A percentile compares a stretch with the other conserved stretches of the same genome.
These are phyloP conservation scores for Cyberlindnera japonica DNA, from an alignment of 805 yeast species.

Conservation along the genomic window DNA sequence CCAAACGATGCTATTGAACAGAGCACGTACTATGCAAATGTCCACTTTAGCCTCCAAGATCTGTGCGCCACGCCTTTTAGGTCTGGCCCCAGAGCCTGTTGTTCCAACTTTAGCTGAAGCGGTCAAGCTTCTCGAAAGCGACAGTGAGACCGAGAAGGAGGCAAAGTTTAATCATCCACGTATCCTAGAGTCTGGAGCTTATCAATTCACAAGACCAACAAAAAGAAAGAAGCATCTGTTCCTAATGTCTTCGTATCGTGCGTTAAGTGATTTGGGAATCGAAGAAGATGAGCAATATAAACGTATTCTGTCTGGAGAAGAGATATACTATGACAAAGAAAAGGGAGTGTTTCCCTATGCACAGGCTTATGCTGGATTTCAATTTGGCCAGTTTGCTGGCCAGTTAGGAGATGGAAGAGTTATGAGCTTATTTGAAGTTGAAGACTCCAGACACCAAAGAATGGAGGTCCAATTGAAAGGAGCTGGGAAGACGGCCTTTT, in stretches of 20 bases:
- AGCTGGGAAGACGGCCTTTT: conserved; percentile 85
- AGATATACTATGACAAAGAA: conserved; percentile 35
- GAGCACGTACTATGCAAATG: background rate
- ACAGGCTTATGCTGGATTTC: conserved; percentile 93
- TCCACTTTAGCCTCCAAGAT: conserved; percentile 3
- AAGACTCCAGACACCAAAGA: conserved; percentile 39
- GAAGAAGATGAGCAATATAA: conserved; percentile 43
- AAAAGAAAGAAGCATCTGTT: conserved; percentile 48
- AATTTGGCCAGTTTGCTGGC: conserved; percentile 95
- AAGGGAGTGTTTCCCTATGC: conserved; percentile 67
- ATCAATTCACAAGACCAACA: conserved; percentile 71
- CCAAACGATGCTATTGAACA: background rate
- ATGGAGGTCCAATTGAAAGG: conserved; percentile 83
- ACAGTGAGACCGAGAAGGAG: conserved; percentile 16
- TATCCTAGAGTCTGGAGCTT: conserved; percentile 56
- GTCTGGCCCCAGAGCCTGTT: conserved; percentile 27
- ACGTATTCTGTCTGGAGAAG: conserved; percentile 59
- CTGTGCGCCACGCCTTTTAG: conserved; percentile 15
- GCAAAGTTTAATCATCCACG: conserved; percentile 48
- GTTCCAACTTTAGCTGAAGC: conserved; percentile 32
- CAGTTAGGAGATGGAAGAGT: conserved; percentile 97
- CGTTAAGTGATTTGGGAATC: conserved; percentile 61
- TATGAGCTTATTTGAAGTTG: conserved; percentile 70
- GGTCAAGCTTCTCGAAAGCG: conserved; percentile 24
- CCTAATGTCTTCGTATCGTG: conserved; percentile 55